Evolutionary conservation across 139 green algal species (phyloP).

Genomic region (Diplosphaera chodatii): DNA sequence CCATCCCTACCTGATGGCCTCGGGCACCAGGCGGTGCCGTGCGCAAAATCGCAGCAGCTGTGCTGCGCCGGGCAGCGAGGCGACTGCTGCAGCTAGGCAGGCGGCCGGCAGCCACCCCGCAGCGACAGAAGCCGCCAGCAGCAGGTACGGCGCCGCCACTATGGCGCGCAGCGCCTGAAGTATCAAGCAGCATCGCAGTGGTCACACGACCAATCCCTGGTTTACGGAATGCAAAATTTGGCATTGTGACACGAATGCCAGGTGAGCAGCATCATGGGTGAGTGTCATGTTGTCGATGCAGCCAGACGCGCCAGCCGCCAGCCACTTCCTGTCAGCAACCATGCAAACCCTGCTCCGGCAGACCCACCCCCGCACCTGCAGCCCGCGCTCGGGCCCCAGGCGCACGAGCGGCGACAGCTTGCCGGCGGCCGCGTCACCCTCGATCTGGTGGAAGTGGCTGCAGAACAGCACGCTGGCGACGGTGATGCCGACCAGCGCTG

Average conservation of each 20-base stretch:
- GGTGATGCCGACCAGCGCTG: constrained; percentile 71
- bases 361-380: no score
- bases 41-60: constrained; percentile 19
- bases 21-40: constrained; percentile 29
- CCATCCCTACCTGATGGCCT: no score
- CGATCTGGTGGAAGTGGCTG: constrained; percentile 91
- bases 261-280: no score
- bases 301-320: no score
- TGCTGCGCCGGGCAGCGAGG: background rate
- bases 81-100: background rate
- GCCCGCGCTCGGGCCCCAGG: constrained; percentile 46
- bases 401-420: constrained; percentile 86
- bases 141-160: background rate
- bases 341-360: no score
- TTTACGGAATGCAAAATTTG: no score
- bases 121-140: background rate
- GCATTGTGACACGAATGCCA: no score
- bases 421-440: constrained; percentile 62
- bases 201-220: no score
- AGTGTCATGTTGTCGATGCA: no score
- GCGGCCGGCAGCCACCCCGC: background rate
- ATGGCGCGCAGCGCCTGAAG: background rate
- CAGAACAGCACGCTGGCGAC: constrained; percentile 91
- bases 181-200: background rate
- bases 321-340: no score